Evolutionary conservation across 2,329 filamentous ascomycete species (phyloP), one percentile per base, ranked within the genome.

Genomic region (Penicillium sp.): DNA sequence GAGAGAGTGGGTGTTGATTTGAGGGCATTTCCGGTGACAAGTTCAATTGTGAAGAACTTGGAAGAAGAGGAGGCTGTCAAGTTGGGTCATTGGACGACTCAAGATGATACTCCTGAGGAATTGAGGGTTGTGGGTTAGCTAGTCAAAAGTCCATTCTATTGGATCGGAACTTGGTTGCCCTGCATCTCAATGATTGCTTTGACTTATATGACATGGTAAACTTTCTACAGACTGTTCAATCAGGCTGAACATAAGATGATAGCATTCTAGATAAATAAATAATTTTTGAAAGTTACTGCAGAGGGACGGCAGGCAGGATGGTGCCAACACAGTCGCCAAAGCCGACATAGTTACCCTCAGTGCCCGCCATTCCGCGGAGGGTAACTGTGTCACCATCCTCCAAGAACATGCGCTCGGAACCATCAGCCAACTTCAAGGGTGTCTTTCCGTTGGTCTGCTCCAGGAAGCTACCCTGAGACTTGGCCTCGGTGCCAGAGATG

Each of bases 391-490:
- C 90, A 0, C 88, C 89, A 63, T 93, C 89, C 63, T 89, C 80
- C 32, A 93, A 70, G 70, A 91, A 93, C 48, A 78, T 82, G 48
- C 90, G 81, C 67, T 88, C 82, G 52, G 88, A 87, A 6, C 86
- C 87, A 4, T 83, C 83, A 0, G 78, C 77, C 16, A 92, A 72
- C 62, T 80, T 78, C 22, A 92, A 77, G 0, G 82, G 72, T 3
- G 76, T 76, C 73, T 90, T 90, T 1, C 89, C 90, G 57, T 85
- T 78, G 0, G 83, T 90, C 67, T 88, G 84, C 74, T 94, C 89
- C 42, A 93, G 71, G 45, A 93, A 72, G 66, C 87, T 88, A 1
- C 89, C 89, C 58, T 86, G 77, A 6, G 84, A 83, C 10, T 75
- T 73, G n/a, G 75, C 71, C 42, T 78, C 78, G 5, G 72, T 78